A percentile compares a stretch with the other conserved stretches of the same genome.
These are phyloP conservation scores for Citrus australasica DNA, from an alignment of 345 rosid genomes.

Conservation along the genomic window DNA sequence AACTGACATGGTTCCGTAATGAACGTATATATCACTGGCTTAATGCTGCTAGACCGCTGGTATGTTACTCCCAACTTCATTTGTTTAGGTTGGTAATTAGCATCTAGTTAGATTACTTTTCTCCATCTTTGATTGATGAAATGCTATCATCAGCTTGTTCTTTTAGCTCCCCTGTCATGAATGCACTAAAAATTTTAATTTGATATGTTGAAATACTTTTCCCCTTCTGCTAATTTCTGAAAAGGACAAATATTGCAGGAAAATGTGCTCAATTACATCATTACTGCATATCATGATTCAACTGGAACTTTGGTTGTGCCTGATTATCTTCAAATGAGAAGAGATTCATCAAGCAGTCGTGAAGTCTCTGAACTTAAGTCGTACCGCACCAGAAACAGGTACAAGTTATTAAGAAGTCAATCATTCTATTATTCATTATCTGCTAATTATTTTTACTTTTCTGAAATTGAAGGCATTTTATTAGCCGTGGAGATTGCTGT, in stretches of 20 bases:
- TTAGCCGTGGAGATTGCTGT: conserved; percentile 59
- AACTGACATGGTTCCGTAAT: conserved; percentile 88
- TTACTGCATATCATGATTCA: conserved; percentile 55
- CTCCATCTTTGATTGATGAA: not conserved
- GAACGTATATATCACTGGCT: conserved; percentile 92
- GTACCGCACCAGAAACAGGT: conserved; percentile 74
- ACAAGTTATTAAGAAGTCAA: not conserved
- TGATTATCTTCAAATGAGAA: conserved; percentile 54
- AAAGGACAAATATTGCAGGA: conserved; percentile 34
- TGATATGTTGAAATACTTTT: no score
- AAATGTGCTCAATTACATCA: conserved; percentile 51
- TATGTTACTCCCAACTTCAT: conserved; percentile 23
- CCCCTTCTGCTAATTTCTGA: no score
- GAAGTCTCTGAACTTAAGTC: conserved; percentile 57
- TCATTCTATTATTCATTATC: not conserved
- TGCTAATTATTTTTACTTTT: not conserved
- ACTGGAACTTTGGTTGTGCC: conserved; percentile 50
- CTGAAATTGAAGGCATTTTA: conserved; percentile 55
- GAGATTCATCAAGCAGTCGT: conserved; percentile 39
- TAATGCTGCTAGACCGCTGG: conserved; percentile 83
- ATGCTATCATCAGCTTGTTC: not conserved
- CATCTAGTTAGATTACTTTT: not conserved
- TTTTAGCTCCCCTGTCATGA: no score
- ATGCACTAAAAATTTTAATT: no score
- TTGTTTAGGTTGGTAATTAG: not conserved